Base-by-base conservation (phyloP, 805 yeast species). In the Vanderwaltozyma polyspora region DNA sequence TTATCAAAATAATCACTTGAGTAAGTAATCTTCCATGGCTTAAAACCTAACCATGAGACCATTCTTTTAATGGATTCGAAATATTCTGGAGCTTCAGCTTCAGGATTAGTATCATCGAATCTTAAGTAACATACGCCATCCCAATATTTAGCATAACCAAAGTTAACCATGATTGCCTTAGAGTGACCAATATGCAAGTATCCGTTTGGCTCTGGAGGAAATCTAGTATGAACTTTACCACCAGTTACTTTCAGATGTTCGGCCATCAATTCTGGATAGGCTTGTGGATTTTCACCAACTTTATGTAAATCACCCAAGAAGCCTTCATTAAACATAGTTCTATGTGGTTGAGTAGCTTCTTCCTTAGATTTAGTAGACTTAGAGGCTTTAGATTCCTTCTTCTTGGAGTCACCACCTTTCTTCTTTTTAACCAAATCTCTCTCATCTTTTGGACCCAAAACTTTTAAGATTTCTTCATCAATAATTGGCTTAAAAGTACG, bases 121-220 rank as follows among this genome's bases (percentile, higher is more conserved):
- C 99, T 74, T 58, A 91, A 70, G 57, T 86, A 85, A 60, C 98
- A 91, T 34, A 73, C 68, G 43, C 99, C 99, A 41, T 74, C 70
- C 57, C 86, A 68, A 62, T 66, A 79, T 55, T 81, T 79, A 27
- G 98, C 98, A 59, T 69, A 91, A n/a, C 99, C 99, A 60, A 91
- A 91, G 59, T 91, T 87, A 35, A 89, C 95, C 74, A 91, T 82
- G 55, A 91, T 89, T 34, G 98, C 98, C 63, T 91, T 91, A 28
- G 95, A 81, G 56, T 91, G 99, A 29, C 99, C 99, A 64, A 91
- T 91, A 64, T 91, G 99, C 63, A 91, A 72, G 63, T 87, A 91
- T 66, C 99, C 99, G 65, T 94, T 83, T 40, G 99, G 99, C 68
- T 91, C 99, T 45, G 99, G 99, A 39, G 63, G 99, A 64, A 91